Percentiles rank a stretch among this genome's conserved stretches.
Conservation (phyloP, 768 basidiomycete genomes). For the Pholiota molesta region DNA sequence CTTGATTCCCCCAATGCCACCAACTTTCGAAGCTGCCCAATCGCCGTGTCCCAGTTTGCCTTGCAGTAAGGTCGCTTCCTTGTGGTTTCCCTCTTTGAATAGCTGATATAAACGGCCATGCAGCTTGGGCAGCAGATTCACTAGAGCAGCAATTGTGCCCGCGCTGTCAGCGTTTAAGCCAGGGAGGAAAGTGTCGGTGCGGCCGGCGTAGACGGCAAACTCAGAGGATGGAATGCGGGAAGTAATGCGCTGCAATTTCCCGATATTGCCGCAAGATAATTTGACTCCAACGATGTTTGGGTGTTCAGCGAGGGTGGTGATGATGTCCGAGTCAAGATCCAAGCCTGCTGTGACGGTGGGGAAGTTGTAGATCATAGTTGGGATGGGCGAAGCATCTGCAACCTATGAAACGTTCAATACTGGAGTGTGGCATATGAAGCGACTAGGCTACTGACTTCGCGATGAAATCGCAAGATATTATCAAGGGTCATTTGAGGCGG, state of each 20-base stretch:
- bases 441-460: slow-evolving; percentile 43
- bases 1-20: slow-evolving; percentile 72
- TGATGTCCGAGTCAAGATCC: slow-evolving; percentile 81
- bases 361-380: slow-evolving; percentile 86
- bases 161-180: slow-evolving; percentile 64
- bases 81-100: slow-evolving; percentile 52
- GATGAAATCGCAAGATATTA: slow-evolving; percentile 67
- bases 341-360: slow-evolving; percentile 80
- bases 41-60: slow-evolving; percentile 66
- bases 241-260: slow-evolving; percentile 79
- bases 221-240: slow-evolving; percentile 53
- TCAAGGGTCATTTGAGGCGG: slow-evolving; percentile 63
- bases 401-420: slow-evolving; percentile 43
- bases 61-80: slow-evolving; percentile 65
- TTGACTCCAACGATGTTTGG: slow-evolving; percentile 88
- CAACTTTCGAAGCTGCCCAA: slow-evolving; percentile 62
- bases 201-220: slow-evolving; percentile 77
- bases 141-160: slow-evolving; percentile 67
- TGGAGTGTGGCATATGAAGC: background rate
- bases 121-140: slow-evolving; percentile 62
- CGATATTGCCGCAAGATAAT: slow-evolving; percentile 84
- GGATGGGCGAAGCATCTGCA: slow-evolving; percentile 67
- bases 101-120: slow-evolving; percentile 53
- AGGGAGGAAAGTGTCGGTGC: slow-evolving; percentile 69
- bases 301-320: slow-evolving; percentile 69